These are phyloP conservation scores for Saccharomyces hybrid DNA, from an alignment of 1,139 yeast species.

Conservation along the genomic window DNA sequence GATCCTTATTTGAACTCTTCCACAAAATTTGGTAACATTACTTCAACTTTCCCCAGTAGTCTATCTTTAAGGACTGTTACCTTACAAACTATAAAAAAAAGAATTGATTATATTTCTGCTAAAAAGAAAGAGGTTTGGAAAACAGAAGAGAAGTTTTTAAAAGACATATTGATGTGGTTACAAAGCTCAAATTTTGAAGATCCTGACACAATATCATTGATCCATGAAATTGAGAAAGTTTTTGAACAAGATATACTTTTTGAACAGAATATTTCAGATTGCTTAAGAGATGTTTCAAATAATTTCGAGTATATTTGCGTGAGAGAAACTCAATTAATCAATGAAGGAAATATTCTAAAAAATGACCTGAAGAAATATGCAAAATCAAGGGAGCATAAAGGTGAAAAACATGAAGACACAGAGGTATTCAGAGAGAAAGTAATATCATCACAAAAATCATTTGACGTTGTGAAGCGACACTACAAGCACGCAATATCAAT, in stretches of 20 bases:
- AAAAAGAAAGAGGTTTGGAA: slow-evolving; percentile 20
- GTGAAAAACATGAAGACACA: slow-evolving; percentile 23
- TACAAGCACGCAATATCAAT: slow-evolving; percentile 22
- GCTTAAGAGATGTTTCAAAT: slow-evolving; percentile 14
- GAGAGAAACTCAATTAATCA: slow-evolving; percentile 24
- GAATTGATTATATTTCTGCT: slow-evolving; percentile 18
- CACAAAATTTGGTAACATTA: background rate
- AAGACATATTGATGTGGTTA: slow-evolving; percentile 23
- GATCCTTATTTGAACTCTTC: background rate
- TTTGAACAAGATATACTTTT: slow-evolving; percentile 20
- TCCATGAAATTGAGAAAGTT: slow-evolving; percentile 19
- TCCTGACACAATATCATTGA: slow-evolving; percentile 15
- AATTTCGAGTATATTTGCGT: slow-evolving; percentile 20
- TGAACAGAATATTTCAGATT: slow-evolving; percentile 19
- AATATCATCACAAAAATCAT: slow-evolving; percentile 17
- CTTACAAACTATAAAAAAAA: slow-evolving; percentile 17
- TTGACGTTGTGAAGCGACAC: slow-evolving; percentile 15
- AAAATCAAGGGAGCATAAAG: slow-evolving; percentile 17
- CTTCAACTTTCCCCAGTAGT: background rate
- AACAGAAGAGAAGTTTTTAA: slow-evolving; percentile 18
- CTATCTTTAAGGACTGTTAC: slow-evolving; percentile 7
- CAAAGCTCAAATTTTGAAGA: slow-evolving; percentile 17
- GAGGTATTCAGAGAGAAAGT: slow-evolving; percentile 21
- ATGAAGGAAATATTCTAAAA: slow-evolving; percentile 18
- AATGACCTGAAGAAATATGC: slow-evolving; percentile 17